Evolutionary conservation across 2,329 filamentous ascomycete genomes (phyloP), one percentile per base, ranked within the genome.

Genomic region (Colletotrichum cereale): DNA sequence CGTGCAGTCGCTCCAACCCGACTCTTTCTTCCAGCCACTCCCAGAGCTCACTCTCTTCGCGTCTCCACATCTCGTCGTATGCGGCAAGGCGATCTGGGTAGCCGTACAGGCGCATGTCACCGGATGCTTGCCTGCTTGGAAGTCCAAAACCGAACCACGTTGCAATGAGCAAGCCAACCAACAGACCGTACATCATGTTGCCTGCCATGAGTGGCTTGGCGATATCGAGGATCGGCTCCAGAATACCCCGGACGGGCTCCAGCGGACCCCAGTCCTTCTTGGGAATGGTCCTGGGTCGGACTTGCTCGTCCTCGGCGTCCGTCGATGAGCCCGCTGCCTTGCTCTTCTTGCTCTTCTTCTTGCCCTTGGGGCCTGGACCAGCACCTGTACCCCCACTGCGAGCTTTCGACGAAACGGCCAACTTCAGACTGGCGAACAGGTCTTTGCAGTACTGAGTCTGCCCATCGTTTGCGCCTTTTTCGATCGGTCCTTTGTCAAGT

Each of bases 391-490:
- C 86, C 75, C 80, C 79, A 21, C 86, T 80, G 40, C 89, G 86
- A 44, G 88, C 82, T 67, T 90, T 92, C 6, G 92, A 87, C 21
- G 90, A 89, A 24, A 98, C 89, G 16, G 92, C 92, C 52, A 88
- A 86, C 78, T 91, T 94, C 24, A 98, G 85, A 36, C 91, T 88
- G 12, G 91, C 89, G 64, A 95, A 89, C 6, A 99, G 83, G 67
- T 96, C 93, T 75, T 92, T 95, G 73, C 92, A 93, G 79, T 97
- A 97, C 69, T 91, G 87, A 11, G 87, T 87, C 82, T 99, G 96
- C 36, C 96, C 96, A 67, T 98, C 95, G 73, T 93, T 95, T 53
- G 95, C 94, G 71, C 94, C 96, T 80, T 97, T 98, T 80, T 99
- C 96, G 76, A 99, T 99, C 2, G 96, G 93, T 73, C 93, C 95